Percentiles rank a stretch among this genome's conserved stretches.
Conservation (phyloP, 2,329 filamentous ascomycete species). For the Ambrosiella cleistominuta region DNA sequence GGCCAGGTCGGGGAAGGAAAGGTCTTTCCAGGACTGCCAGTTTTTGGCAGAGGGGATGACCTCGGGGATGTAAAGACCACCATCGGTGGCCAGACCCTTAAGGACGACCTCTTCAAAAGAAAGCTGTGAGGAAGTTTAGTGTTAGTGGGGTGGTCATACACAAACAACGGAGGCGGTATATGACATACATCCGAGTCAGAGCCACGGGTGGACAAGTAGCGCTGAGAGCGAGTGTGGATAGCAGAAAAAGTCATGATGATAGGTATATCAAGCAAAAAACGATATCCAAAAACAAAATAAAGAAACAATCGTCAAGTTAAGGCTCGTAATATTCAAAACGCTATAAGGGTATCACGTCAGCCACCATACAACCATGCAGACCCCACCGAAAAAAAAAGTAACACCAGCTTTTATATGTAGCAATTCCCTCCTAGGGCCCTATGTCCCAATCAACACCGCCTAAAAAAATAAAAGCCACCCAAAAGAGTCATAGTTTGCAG, state of each 20-base stretch:
- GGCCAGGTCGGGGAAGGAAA: conserved; percentile 66
- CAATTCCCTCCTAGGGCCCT: background rate
- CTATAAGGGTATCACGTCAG: background rate
- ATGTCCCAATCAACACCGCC: background rate
- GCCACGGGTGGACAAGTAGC: conserved; percentile 34
- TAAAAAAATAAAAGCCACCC: background rate
- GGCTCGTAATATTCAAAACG: background rate
- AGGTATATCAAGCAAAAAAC: background rate
- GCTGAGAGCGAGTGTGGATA: conserved; percentile 29
- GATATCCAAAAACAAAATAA: background rate
- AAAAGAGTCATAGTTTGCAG: conserved; percentile 4
- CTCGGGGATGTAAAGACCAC: conserved; percentile 79
- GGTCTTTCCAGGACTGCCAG: conserved; percentile 60
- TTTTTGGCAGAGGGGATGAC: conserved; percentile 48
- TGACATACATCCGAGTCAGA: conserved; percentile 30
- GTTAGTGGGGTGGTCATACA: conserved; percentile 4
- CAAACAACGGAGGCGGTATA: background rate
- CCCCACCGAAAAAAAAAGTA: background rate
- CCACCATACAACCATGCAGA: background rate
- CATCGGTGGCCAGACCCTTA: conserved; percentile 72
- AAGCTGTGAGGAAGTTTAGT: conserved; percentile 34
- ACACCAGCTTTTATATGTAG: background rate
- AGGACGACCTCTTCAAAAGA: conserved; percentile 84
- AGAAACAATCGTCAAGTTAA: background rate
- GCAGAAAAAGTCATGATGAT: conserved; percentile 25